A percentile compares a stretch with the other conserved stretches of the same genome.
These are phyloP conservation scores for Coffea humblotiana DNA, from an alignment of 305 asterid genomes.

Conservation along the genomic window DNA sequence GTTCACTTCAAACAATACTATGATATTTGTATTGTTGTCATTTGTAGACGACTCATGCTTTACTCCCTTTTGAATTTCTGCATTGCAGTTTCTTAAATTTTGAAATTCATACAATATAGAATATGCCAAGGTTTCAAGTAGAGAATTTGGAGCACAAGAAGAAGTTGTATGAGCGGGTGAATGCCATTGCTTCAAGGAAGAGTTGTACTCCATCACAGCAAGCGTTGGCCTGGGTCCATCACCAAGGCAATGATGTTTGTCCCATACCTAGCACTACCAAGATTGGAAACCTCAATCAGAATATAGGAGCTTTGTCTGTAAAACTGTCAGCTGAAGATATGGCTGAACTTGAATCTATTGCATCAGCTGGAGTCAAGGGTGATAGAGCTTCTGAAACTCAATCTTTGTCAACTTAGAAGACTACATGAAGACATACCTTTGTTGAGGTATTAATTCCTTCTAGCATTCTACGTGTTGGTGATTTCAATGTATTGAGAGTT, in stretches of 20 bases:
- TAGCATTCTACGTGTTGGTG: not conserved
- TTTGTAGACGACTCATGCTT: not conserved
- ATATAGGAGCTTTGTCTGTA: slow-evolving; percentile 7
- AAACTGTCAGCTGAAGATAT: slow-evolving; percentile 4
- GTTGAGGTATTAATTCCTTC: not conserved
- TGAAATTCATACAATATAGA: not conserved
- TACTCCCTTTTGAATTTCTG: not conserved
- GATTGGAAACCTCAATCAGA: slow-evolving; percentile 3
- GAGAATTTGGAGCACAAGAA: not conserved
- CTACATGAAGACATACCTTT: not conserved
- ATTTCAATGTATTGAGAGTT: too few relatives aligned
- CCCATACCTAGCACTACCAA: not conserved
- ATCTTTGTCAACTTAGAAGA: slow-evolving; percentile 26
- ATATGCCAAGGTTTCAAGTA: not conserved
- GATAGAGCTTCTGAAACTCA: slow-evolving; percentile 22
- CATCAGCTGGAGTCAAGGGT: slow-evolving; percentile 9
- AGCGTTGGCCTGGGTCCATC: not conserved
- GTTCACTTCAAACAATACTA: not conserved
- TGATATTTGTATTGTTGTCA: too few relatives aligned
- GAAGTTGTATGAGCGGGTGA: not conserved
- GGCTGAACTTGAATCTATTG: slow-evolving; percentile 2
- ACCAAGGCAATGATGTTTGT: not conserved
- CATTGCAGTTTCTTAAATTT: not conserved
- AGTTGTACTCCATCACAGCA: not conserved
- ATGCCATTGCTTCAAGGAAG: slow-evolving; percentile 1